Conservation (phyloP, 139 green algal genomes). For the Closterium sp. region DNA sequence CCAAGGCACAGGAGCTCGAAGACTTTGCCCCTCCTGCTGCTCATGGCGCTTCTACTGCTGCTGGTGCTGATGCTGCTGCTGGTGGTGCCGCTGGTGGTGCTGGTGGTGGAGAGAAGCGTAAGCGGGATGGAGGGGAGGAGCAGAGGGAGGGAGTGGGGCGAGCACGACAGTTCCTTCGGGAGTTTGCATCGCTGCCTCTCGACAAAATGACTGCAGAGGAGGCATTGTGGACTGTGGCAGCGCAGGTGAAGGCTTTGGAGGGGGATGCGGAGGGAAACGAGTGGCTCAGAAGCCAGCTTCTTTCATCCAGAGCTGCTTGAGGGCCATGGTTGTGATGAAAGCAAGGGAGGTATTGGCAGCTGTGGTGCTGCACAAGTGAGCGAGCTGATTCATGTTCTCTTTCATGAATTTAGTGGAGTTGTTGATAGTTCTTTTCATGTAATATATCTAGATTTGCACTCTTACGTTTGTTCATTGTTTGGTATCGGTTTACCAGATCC, state of each 20-base stretch:
- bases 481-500: too few species aligned
- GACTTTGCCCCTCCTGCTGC: slow-evolving; percentile 49
- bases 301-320: background rate
- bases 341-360: too few species aligned
- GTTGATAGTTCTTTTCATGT: too few species aligned
- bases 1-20: slow-evolving; percentile 77
- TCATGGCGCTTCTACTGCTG: background rate
- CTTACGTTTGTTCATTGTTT: too few species aligned
- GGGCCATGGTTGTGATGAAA: too few species aligned
- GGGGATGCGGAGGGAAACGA: slow-evolving; percentile 56
- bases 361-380: too few species aligned
- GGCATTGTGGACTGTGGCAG: slow-evolving; percentile 45
- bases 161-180: slow-evolving; percentile 54
- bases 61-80: background rate
- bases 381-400: too few species aligned
- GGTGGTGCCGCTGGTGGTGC: background rate
- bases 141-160: slow-evolving; percentile 9
- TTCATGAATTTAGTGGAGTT: too few species aligned
- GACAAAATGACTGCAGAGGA: slow-evolving; percentile 50
- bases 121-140: slow-evolving; percentile 19
- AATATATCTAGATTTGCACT: too few species aligned
- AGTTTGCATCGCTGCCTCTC: slow-evolving; percentile 68
- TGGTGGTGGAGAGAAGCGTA: background rate
- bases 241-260: slow-evolving; percentile 57
- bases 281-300: slow-evolving; percentile 31